Evolutionary conservation across 805 yeast species (phyloP).

Genomic region (Cyberlindnera xylosilytica): DNA sequence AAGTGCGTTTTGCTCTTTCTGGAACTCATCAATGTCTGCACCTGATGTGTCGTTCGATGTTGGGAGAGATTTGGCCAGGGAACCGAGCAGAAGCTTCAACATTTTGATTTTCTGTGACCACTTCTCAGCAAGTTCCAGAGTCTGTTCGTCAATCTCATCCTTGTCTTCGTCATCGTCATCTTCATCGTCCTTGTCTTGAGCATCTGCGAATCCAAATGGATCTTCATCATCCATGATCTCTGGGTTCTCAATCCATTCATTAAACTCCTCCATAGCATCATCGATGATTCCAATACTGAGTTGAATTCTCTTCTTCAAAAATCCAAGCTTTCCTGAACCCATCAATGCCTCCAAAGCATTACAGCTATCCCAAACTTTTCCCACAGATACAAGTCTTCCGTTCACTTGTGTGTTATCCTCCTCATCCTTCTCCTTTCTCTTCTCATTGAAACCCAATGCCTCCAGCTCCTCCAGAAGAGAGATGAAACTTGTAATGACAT

Average conservation of each 20-base stretch:
- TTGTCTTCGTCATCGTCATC: conserved; percentile 24
- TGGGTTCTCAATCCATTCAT: conserved; percentile 68
- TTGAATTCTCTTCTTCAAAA: conserved; percentile 45
- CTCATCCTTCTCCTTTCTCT: conserved; percentile 24
- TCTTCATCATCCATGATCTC: conserved; percentile 41
- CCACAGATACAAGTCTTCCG: conserved; percentile 55
- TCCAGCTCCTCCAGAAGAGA: conserved; percentile 25
- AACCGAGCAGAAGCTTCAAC: conserved; percentile 53
- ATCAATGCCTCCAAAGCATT: conserved; percentile 43
- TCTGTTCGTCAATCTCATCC: conserved; percentile 33
- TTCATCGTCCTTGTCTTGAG: conserved; percentile 30
- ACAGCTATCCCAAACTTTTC: conserved; percentile 70
- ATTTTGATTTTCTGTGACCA: conserved; percentile 56
- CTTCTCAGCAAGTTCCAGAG: conserved; percentile 38
- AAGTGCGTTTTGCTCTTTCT: conserved; percentile 39
- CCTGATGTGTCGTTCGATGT: conserved; percentile 35
- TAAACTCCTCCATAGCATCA: conserved; percentile 66
- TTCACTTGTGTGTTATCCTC: conserved; percentile 24
- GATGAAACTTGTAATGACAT: conserved; percentile 18
- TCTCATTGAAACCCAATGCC: conserved; percentile 18
- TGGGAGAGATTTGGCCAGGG: conserved; percentile 59
- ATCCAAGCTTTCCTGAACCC: conserved; percentile 49
- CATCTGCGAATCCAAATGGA: conserved; percentile 47
- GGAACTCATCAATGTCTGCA: conserved; percentile 43
- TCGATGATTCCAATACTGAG: conserved; percentile 44